Percentiles rank a stretch among this genome's conserved stretches.
These are phyloP conservation scores for Trichoderma koningiopsis DNA, from an alignment of 2,329 filamentous ascomycete species.

Conservation along the genomic window DNA sequence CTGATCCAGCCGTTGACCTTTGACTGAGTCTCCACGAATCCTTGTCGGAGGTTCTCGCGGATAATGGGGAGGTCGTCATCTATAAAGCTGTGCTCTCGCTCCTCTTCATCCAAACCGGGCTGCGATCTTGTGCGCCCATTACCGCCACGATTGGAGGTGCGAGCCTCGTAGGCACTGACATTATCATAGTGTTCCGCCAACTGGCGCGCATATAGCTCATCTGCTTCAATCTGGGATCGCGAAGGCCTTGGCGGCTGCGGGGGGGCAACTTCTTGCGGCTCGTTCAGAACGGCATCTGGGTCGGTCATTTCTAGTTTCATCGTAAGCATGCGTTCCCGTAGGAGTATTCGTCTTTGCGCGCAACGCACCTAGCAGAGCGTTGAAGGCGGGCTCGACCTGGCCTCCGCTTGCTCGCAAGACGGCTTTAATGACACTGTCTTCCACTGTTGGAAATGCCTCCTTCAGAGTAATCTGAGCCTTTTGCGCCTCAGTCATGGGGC, in stretches of 20 bases:
- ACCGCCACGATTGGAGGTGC: conserved; percentile 51
- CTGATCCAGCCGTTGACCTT: conserved; percentile 93
- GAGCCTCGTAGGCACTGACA: conserved; percentile 58
- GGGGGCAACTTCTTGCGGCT: conserved; percentile 61
- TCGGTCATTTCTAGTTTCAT: conserved; percentile 69
- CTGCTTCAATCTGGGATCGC: conserved; percentile 80
- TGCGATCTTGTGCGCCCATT: conserved; percentile 42
- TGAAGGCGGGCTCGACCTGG: conserved; percentile 90
- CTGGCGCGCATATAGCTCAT: conserved; percentile 89
- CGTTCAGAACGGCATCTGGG: conserved; percentile 64
- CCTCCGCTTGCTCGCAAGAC: conserved; percentile 84
- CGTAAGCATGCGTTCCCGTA: conserved; percentile 25
- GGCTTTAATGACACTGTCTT: conserved; percentile 78
- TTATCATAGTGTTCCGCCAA: conserved; percentile 88
- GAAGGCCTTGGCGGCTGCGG: conserved; percentile 78
- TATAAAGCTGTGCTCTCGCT: conserved; percentile 83
- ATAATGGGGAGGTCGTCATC: conserved; percentile 96
- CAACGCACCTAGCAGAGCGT: conserved; percentile 76
- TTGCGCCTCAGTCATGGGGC: conserved; percentile 77
- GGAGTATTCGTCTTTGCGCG: background rate
- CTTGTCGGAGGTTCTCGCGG: conserved; percentile 88
- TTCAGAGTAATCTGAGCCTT: conserved; percentile 86
- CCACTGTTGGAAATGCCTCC: conserved; percentile 89
- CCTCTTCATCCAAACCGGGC: conserved; percentile 23
- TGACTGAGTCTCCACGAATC: conserved; percentile 89